These are phyloP conservation scores for Stropharia rugosoannulata DNA, from an alignment of 768 basidiomycete species.

Conservation along the genomic window DNA sequence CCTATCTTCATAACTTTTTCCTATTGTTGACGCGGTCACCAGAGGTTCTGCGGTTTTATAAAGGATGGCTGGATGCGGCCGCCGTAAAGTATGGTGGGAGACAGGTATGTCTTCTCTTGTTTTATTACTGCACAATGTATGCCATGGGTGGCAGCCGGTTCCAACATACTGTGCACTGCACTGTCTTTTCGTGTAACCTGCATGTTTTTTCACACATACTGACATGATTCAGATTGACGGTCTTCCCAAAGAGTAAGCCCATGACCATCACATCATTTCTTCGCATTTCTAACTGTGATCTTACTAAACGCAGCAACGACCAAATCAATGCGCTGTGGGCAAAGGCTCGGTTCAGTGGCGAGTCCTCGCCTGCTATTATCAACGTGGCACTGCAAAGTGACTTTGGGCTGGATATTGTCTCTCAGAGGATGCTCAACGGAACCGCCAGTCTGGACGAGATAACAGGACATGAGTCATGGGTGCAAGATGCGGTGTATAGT, in stretches of 20 bases:
- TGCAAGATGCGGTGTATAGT: constrained; percentile 13
- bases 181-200: not conserved
- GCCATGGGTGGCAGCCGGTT: not conserved
- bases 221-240: constrained; percentile 20
- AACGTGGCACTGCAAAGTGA: not conserved
- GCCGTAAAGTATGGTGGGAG: constrained; percentile 37
- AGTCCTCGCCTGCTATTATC: not conserved
- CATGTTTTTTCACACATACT: not conserved
- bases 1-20: not conserved
- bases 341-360: constrained; percentile 7
- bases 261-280: not conserved
- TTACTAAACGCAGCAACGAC: constrained; percentile 2
- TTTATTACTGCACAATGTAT: no score
- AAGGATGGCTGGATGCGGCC: constrained; percentile 39
- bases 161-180: not conserved
- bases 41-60: constrained; percentile 32
- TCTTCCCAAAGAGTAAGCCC: constrained; percentile 15
- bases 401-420: not conserved
- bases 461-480: constrained; percentile 12
- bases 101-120: constrained; percentile 22
- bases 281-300: not conserved
- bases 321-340: constrained; percentile 14
- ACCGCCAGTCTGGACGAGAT: not conserved
- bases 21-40: not conserved
- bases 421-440: not conserved